Evolutionary conservation across 2,329 filamentous ascomycete genomes (phyloP).

Genomic region (Amesomyces nigricolor): DNA sequence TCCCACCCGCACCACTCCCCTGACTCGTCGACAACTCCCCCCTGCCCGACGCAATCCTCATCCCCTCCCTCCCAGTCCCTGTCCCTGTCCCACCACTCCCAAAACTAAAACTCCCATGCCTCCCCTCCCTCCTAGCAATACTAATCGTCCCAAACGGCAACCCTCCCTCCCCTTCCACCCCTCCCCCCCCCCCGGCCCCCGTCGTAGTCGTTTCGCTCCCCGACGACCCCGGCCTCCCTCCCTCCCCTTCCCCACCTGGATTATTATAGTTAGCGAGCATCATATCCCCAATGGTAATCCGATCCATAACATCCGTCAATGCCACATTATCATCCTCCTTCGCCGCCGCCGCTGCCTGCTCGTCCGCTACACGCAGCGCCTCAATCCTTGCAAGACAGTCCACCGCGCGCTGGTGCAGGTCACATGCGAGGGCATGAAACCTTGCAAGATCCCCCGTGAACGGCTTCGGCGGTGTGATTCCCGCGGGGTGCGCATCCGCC

Average conservation of each 20-base stretch:
- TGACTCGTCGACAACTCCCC: conserved; percentile 28
- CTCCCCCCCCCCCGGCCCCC: too few relatives aligned
- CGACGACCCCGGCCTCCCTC: conserved; percentile 42
- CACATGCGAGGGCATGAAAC: conserved; percentile 48
- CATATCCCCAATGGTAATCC: conserved; percentile 36
- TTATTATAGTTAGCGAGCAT: conserved; percentile 32
- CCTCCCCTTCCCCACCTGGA: conserved; percentile 22
- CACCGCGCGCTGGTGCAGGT: conserved; percentile 46
- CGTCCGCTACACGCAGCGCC: conserved; percentile 37
- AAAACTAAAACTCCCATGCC: conserved; percentile 20
- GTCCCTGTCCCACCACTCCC: too few relatives aligned
- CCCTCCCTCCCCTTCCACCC: too few relatives aligned
- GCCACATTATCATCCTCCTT: conserved; percentile 24
- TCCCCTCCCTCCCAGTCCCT: conserved; percentile 3
- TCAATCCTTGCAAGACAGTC: conserved; percentile 48
- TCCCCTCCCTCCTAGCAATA: conserved; percentile 20
- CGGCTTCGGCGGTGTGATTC: conserved; percentile 38
- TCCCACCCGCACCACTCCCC: neutral
- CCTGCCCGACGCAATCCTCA: conserved; percentile 30
- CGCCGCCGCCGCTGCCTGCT: conserved; percentile 20
- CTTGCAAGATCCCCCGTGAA: conserved; percentile 41
- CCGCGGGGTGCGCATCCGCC: conserved; percentile 51
- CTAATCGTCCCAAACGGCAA: conserved; percentile 12
- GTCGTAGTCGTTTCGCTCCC: conserved; percentile 38
- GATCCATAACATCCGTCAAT: conserved; percentile 46